Evolutionary conservation across 257 asterid species (phyloP).

Genomic region (Scutellaria galericulata): DNA sequence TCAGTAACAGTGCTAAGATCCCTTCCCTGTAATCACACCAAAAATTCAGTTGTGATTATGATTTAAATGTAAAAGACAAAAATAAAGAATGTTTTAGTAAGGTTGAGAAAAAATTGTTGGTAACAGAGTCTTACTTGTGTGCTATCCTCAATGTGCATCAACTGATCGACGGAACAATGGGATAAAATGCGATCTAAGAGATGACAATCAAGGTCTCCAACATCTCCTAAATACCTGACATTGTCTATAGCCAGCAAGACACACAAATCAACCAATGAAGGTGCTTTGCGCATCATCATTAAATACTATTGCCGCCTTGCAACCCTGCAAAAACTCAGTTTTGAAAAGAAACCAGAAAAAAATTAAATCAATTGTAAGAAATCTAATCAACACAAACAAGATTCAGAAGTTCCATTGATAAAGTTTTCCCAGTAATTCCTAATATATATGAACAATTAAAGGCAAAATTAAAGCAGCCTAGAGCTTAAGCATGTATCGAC

Average conservation of each 20-base stretch:
- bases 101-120: neutral
- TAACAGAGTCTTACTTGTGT: slow-evolving; percentile 56
- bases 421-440: slow-evolving; percentile 5
- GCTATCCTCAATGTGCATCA: slow-evolving; percentile 70
- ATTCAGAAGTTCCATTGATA: neutral
- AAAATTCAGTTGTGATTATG: slow-evolving; percentile 4
- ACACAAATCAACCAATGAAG: slow-evolving; percentile 83
- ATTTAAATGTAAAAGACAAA: slow-evolving; percentile 13
- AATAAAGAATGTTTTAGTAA: neutral
- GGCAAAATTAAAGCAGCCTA: neutral
- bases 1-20: slow-evolving; percentile 87
- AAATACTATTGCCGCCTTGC: slow-evolving; percentile 28
- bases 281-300: slow-evolving; percentile 45
- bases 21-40: slow-evolving; percentile 59
- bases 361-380: neutral
- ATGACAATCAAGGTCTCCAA: slow-evolving; percentile 77
- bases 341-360: neutral
- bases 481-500: neutral
- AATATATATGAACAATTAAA: neutral
- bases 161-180: slow-evolving; percentile 79
- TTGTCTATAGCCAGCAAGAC: slow-evolving; percentile 72
- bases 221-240: slow-evolving; percentile 83
- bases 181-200: slow-evolving; percentile 79
- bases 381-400: slow-evolving; percentile 8
- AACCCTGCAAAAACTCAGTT: slow-evolving; percentile 32